Conservation (phyloP, 176 grass and related monocot species). For the Tillandsia leiboldiana region DNA sequence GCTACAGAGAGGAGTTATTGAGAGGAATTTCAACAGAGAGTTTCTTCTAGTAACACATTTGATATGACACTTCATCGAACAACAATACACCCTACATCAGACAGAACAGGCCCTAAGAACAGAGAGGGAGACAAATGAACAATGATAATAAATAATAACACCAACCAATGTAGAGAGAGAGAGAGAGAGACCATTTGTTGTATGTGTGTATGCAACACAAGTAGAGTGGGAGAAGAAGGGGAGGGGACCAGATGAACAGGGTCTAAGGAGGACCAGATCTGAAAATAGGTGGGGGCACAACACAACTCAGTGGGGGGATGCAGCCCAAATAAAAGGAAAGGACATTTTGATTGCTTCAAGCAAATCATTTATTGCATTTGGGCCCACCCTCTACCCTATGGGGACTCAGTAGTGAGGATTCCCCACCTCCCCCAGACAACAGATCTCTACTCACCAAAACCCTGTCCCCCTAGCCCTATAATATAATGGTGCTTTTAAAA, state of each 20-base stretch:
- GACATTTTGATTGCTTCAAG: not conserved
- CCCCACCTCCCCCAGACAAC: not conserved
- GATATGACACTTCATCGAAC: too few species aligned
- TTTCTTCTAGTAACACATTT: too few species aligned
- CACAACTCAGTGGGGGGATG: not conserved
- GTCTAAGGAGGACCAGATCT: not conserved
- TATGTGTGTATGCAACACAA: not conserved
- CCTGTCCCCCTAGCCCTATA: not conserved
- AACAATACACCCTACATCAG: too few species aligned
- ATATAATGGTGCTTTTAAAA: too few species aligned
- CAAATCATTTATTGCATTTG: conserved; percentile 16
- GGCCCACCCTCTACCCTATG: not conserved
- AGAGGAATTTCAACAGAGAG: too few species aligned
- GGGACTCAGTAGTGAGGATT: conserved; percentile 3
- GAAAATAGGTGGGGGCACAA: not conserved
- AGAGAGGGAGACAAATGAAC: too few species aligned
- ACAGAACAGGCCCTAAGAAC: too few species aligned
- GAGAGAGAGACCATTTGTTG: too few species aligned
- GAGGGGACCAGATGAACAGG: not conserved
- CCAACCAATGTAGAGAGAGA: too few species aligned
- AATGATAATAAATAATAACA: too few species aligned
- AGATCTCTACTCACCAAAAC: not conserved
- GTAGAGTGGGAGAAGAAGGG: not conserved
- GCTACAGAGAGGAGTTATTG: too few species aligned
- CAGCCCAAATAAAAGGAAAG: conserved; percentile 6